Conservation (phyloP, 1,284 basidiomycete species). For the Fomitopsis schrenkii region DNA sequence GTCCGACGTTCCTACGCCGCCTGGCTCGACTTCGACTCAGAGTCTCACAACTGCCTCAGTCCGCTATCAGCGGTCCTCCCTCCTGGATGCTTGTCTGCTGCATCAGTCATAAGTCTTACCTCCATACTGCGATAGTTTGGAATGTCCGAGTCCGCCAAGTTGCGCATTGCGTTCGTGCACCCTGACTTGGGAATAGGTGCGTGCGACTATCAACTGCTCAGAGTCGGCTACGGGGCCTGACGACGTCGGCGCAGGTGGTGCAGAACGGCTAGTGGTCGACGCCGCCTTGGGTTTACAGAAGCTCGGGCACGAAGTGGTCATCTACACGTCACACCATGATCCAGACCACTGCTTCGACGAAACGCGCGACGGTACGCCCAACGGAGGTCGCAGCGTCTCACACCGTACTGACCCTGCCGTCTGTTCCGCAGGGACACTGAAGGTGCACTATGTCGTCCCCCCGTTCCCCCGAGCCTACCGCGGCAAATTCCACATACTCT, state of each 20-base stretch:
- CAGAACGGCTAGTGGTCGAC: slow-evolving; percentile 95
- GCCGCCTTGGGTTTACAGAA: slow-evolving; percentile 86
- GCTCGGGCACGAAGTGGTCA: slow-evolving; percentile 83
- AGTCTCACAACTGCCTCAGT: background rate
- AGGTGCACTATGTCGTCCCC: slow-evolving; percentile 72
- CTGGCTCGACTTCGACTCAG: background rate
- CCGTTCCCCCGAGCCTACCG: slow-evolving; percentile 78
- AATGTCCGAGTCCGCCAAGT: slow-evolving; percentile 11
- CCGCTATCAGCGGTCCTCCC: background rate
- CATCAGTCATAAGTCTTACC: background rate
- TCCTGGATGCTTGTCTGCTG: background rate
- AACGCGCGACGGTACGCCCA: slow-evolving; percentile 71
- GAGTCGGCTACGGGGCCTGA: background rate
- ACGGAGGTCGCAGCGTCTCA: background rate
- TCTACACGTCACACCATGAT: slow-evolving; percentile 95
- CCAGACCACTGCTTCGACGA: slow-evolving; percentile 84
- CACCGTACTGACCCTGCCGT: background rate
- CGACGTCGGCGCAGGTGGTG: slow-evolving; percentile 64
- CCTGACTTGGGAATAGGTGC: slow-evolving; percentile 93
- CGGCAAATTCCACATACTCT: slow-evolving; percentile 82
- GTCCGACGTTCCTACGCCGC: background rate
- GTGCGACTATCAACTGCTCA: background rate
- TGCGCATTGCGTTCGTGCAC: slow-evolving; percentile 80
- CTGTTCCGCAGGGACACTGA: slow-evolving; percentile 67
- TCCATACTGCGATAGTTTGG: too few species aligned